Percentiles rank a stretch among this genome's conserved stretches.
phyloP scores from a whole-genome alignment of 2,329 filamentous ascomycete genomes.

The Calonectria pteridis region DNA sequence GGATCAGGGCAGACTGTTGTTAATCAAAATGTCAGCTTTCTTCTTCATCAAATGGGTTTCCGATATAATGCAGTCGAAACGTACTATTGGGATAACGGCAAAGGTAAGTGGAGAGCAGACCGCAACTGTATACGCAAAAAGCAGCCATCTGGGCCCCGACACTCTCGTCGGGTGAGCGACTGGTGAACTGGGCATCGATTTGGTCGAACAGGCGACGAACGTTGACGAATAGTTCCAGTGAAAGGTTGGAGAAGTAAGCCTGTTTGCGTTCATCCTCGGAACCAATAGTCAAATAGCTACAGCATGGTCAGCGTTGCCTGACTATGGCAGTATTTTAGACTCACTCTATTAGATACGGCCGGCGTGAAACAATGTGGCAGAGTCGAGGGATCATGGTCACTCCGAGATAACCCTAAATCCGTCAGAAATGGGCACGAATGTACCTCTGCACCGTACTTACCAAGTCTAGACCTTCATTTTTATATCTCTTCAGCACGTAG shows the following conservation, averaged over 20 bases:
- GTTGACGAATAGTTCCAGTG: slow-evolving; percentile 62
- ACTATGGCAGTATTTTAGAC: slow-evolving; percentile 23
- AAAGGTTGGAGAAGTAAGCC: slow-evolving; percentile 58
- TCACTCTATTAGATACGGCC: slow-evolving; percentile 66
- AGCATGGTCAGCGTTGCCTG: slow-evolving; percentile 12
- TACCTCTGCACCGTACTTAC: slow-evolving; percentile 48
- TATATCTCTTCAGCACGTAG: slow-evolving; percentile 58
- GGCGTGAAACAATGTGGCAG: slow-evolving; percentile 68
- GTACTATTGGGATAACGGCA: slow-evolving; percentile 64
- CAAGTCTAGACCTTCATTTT: slow-evolving; percentile 62
- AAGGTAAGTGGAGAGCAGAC: slow-evolving; percentile 64
- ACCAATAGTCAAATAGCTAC: slow-evolving; percentile 59
- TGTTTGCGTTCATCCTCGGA: slow-evolving; percentile 52
- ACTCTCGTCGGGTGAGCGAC: slow-evolving; percentile 59
- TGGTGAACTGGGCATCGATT: slow-evolving; percentile 63
- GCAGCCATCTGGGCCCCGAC: slow-evolving; percentile 67
- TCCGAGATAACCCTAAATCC: slow-evolving; percentile 63
- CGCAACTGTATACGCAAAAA: slow-evolving; percentile 68
- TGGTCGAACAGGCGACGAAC: slow-evolving; percentile 62
- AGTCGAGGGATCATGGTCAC: slow-evolving; percentile 68
- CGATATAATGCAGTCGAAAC: slow-evolving; percentile 30
- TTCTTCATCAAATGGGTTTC: background rate
- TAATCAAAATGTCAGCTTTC: slow-evolving; percentile 24
- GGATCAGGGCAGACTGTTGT: slow-evolving; percentile 58
- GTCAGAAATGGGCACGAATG: slow-evolving; percentile 17